A percentile compares a stretch with the other conserved stretches of the same genome.
phyloP scores from a whole-genome alignment of 2,329 filamentous ascomycete species.

The Ceratocystis harringtonii region DNA sequence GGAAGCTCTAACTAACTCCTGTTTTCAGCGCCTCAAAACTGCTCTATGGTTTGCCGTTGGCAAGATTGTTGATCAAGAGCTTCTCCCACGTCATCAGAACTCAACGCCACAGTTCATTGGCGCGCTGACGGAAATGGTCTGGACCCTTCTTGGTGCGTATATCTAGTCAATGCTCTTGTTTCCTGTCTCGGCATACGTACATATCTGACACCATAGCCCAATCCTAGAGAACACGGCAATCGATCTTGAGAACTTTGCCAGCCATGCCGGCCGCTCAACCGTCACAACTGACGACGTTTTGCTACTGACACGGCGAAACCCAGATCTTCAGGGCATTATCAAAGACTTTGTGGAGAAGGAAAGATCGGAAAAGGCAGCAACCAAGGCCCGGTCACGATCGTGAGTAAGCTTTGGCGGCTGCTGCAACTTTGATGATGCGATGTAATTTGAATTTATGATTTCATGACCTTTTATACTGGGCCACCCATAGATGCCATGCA shows the following conservation, averaged over 20 bases:
- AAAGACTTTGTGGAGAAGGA: slow-evolving; percentile 49
- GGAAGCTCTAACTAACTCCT: not conserved
- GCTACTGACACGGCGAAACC: slow-evolving; percentile 72
- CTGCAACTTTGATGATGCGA: not conserved
- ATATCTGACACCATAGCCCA: not conserved
- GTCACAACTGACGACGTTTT: slow-evolving; percentile 79
- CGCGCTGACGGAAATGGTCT: slow-evolving; percentile 71
- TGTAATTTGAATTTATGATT: not conserved
- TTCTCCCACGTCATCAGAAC: slow-evolving; percentile 47
- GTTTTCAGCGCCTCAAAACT: slow-evolving; percentile 57
- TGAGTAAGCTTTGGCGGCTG: not conserved
- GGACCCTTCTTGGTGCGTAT: slow-evolving; percentile 62
- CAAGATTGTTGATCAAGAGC: slow-evolving; percentile 78
- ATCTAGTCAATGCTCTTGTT: not conserved
- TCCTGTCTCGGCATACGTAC: not conserved
- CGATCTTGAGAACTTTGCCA: slow-evolving; percentile 43
- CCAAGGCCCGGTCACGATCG: slow-evolving; percentile 2
- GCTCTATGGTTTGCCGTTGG: slow-evolving; percentile 74
- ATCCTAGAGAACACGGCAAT: slow-evolving; percentile 36
- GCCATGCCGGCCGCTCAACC: slow-evolving; percentile 66
- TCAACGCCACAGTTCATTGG: slow-evolving; percentile 87
- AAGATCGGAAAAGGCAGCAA: slow-evolving; percentile 30
- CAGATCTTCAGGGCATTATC: slow-evolving; percentile 65
- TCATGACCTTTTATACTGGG: not conserved
- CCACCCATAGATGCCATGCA: not conserved